Percentiles rank a stretch among this genome's conserved stretches.
These are phyloP conservation scores for Cladosporium sp. DNA, from an alignment of 2,329 filamentous ascomycete species.

Conservation along the genomic window DNA sequence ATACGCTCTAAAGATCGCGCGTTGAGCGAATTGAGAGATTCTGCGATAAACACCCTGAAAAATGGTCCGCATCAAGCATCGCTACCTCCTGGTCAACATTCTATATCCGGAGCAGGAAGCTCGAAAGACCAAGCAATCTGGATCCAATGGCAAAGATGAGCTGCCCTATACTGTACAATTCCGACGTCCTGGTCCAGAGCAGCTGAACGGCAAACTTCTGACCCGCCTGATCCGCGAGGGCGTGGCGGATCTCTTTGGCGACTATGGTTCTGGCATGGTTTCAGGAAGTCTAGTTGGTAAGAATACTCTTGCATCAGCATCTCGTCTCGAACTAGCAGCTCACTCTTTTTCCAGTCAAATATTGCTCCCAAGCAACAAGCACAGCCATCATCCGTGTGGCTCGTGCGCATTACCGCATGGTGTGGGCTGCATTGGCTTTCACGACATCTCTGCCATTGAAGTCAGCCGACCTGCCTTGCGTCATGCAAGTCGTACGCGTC, in stretches of 20 bases:
- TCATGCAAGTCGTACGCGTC: slow-evolving; percentile 81
- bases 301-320: slow-evolving; percentile 17
- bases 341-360: slow-evolving; percentile 67
- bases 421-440: slow-evolving; percentile 87
- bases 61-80: slow-evolving; percentile 96
- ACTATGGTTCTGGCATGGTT: slow-evolving; percentile 79
- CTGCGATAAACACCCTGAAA: neutral
- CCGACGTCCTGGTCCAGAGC: slow-evolving; percentile 74
- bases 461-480: slow-evolving; percentile 63
- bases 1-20: neutral
- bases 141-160: slow-evolving; percentile 38
- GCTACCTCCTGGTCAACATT: slow-evolving; percentile 93
- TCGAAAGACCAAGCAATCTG: slow-evolving; percentile 28
- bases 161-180: slow-evolving; percentile 67
- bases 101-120: slow-evolving; percentile 69
- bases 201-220: slow-evolving; percentile 66
- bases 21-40: neutral
- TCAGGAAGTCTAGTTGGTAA: slow-evolving; percentile 68
- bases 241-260: slow-evolving; percentile 75
- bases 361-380: slow-evolving; percentile 86
- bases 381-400: slow-evolving; percentile 88
- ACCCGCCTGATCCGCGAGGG: slow-evolving; percentile 69
- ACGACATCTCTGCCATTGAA: slow-evolving; percentile 66
- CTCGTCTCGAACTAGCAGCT: neutral
- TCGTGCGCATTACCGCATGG: slow-evolving; percentile 77